phyloP scores from a whole-genome alignment of 768 basidiomycete species.

The Serpula lacrymans region DNA sequence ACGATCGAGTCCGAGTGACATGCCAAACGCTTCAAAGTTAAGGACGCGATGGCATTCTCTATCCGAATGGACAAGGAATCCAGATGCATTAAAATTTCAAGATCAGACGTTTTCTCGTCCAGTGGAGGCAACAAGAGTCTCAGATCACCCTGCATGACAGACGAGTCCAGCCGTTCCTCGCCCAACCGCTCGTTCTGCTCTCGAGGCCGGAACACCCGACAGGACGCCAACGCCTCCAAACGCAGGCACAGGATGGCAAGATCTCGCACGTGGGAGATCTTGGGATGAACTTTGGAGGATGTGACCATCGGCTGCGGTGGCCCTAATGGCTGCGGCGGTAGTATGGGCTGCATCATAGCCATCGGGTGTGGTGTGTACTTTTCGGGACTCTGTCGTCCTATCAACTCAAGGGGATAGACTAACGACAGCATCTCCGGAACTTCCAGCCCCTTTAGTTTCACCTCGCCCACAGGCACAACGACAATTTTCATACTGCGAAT shows the following conservation, averaged over 20 bases:
- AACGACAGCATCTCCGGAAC: constrained; percentile 83
- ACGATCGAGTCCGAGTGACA: constrained; percentile 27
- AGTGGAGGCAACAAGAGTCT: constrained; percentile 65
- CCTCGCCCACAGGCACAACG: constrained; percentile 79
- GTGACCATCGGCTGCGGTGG: constrained; percentile 25
- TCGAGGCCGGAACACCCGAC: constrained; percentile 52
- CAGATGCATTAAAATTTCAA: constrained; percentile 69
- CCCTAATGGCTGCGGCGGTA: constrained; percentile 3
- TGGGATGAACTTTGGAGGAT: constrained; percentile 54
- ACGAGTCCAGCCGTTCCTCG: constrained; percentile 23
- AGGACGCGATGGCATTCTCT: constrained; percentile 59
- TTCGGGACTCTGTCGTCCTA: constrained; percentile 64
- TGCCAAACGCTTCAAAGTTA: constrained; percentile 10
- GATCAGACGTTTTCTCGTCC: constrained; percentile 64
- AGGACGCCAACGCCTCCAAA: constrained; percentile 70
- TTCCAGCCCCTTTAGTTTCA: constrained; percentile 93
- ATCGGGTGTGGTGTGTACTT: constrained; percentile 21
- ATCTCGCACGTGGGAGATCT: constrained; percentile 69
- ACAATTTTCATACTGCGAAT: constrained; percentile 69
- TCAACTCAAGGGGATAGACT: constrained; percentile 74
- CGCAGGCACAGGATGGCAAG: constrained; percentile 73
- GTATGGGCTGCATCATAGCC: constrained; percentile 3
- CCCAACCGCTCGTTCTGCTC: constrained; percentile 37
- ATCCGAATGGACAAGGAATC: constrained; percentile 74
- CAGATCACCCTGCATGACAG: constrained; percentile 56